phyloP scores from a whole-genome alignment of 2,329 filamentous ascomycete species.

The Ophiostoma piceae region DNA sequence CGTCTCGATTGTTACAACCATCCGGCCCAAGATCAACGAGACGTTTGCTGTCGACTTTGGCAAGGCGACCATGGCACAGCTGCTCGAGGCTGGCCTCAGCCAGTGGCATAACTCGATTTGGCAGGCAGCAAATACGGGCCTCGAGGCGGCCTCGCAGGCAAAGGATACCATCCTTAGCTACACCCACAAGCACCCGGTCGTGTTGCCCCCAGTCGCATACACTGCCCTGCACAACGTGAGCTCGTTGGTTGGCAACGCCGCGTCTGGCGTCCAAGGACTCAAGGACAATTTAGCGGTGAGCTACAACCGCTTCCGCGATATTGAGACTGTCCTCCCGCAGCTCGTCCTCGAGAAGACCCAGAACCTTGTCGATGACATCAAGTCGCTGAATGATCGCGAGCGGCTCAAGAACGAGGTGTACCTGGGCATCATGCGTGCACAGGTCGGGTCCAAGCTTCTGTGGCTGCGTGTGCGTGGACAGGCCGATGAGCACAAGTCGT shows the following conservation, averaged over 20 bases:
- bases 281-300: not conserved
- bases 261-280: not conserved
- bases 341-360: not conserved
- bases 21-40: slow-evolving; percentile 56
- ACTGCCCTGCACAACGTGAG: slow-evolving; percentile 1
- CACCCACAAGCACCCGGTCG: slow-evolving; percentile 24
- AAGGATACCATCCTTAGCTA: slow-evolving; percentile 16
- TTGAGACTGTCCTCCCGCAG: not conserved
- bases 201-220: not conserved
- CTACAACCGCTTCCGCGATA: not conserved
- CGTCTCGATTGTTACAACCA: slow-evolving; percentile 53
- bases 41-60: slow-evolving; percentile 58
- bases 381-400: not conserved
- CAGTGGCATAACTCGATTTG: slow-evolving; percentile 39
- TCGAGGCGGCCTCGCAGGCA: slow-evolving; percentile 29
- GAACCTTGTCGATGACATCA: not conserved
- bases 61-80: slow-evolving; percentile 42
- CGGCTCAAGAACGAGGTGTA: slow-evolving; percentile 9
- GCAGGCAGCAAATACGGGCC: slow-evolving; percentile 40
- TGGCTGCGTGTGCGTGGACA: slow-evolving; percentile 27
- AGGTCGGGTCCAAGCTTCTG: slow-evolving; percentile 28
- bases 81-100: slow-evolving; percentile 38
- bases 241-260: not conserved
- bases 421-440: slow-evolving; percentile 23
- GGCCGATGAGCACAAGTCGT: slow-evolving; percentile 22